Conservation (phyloP, 2,329 filamentous ascomycete species). For the Cercospora berteroae region DNA sequence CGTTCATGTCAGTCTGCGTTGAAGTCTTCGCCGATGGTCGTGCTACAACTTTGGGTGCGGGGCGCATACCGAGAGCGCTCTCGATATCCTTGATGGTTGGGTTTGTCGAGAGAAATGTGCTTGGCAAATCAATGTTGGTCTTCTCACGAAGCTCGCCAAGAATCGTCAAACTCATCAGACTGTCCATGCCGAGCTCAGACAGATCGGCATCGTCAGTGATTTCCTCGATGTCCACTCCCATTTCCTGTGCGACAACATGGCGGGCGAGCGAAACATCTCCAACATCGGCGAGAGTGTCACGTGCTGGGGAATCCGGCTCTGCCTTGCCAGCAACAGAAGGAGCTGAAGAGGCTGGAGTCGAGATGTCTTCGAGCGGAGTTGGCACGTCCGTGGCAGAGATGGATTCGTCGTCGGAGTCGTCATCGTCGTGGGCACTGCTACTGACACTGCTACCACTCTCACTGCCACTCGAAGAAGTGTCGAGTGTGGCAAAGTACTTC, state of each 20-base stretch:
- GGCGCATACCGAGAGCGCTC: conserved; percentile 58
- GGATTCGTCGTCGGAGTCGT: conserved; percentile 44
- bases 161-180: conserved; percentile 53
- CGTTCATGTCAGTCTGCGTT: conserved; percentile 42
- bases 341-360: conserved; percentile 51
- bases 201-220: conserved; percentile 59
- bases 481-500: conserved; percentile 53
- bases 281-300: conserved; percentile 38
- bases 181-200: conserved; percentile 57
- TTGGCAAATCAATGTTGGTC: conserved; percentile 51
- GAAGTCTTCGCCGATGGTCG: conserved; percentile 21
- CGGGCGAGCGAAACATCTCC: conserved; percentile 48
- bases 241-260: conserved; percentile 54
- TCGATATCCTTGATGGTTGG: conserved; percentile 65
- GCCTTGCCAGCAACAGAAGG: conserved; percentile 46
- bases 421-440: conserved; percentile 36
- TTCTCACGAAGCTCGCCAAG: conserved; percentile 52
- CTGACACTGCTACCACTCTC: conserved; percentile 34
- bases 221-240: conserved; percentile 63
- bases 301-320: conserved; percentile 36
- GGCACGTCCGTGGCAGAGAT: conserved; percentile 41
- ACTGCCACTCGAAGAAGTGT: conserved; percentile 26
- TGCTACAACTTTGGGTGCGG: conserved; percentile 33
- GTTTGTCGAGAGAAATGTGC: conserved; percentile 59
- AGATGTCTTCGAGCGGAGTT: conserved; percentile 46